A percentile compares a stretch with the other conserved stretches of the same genome.
phyloP scores from a whole-genome alignment of 1,284 basidiomycete species.

The Schizopora paradoxa region DNA sequence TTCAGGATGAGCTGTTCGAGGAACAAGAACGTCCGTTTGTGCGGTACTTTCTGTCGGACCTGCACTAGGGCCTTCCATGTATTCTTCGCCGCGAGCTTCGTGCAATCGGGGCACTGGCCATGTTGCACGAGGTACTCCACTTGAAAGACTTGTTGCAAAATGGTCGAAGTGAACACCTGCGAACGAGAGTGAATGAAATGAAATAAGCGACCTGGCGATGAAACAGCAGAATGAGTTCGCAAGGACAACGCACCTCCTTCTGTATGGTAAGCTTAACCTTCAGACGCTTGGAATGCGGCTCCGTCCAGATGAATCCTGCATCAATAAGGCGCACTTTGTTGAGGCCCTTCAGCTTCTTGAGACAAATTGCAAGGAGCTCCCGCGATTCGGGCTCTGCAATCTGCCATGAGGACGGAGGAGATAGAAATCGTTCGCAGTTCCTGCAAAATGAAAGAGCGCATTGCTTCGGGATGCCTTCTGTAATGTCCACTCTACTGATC shows the following conservation, averaged over 20 bases:
- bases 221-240: background rate
- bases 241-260: slow-evolving; percentile 70
- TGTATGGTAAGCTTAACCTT: slow-evolving; percentile 95
- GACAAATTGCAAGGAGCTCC: slow-evolving; percentile 85
- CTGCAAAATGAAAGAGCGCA: slow-evolving; percentile 89
- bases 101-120: slow-evolving; percentile 93
- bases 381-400: slow-evolving; percentile 86
- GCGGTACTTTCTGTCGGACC: slow-evolving; percentile 95
- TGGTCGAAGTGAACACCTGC: slow-evolving; percentile 88
- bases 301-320: slow-evolving; percentile 98
- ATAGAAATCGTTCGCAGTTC: slow-evolving; percentile 94
- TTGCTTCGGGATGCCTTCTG: slow-evolving; percentile 98
- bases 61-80: slow-evolving; percentile 98
- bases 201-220: slow-evolving; percentile 1
- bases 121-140: slow-evolving; percentile 95
- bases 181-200: background rate
- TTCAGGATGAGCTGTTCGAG: slow-evolving; percentile 97
- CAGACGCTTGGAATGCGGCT: slow-evolving; percentile 93
- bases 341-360: slow-evolving; percentile 93
- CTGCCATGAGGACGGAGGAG: slow-evolving; percentile 87
- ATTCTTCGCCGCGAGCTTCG: slow-evolving; percentile 94
- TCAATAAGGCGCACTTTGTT: slow-evolving; percentile 95
- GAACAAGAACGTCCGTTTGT: slow-evolving; percentile 97
- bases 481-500: slow-evolving; percentile 80
- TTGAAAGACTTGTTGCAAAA: slow-evolving; percentile 97